Conservation (phyloP, 169 alveolate species). For the Perkinsus olseni region DNA sequence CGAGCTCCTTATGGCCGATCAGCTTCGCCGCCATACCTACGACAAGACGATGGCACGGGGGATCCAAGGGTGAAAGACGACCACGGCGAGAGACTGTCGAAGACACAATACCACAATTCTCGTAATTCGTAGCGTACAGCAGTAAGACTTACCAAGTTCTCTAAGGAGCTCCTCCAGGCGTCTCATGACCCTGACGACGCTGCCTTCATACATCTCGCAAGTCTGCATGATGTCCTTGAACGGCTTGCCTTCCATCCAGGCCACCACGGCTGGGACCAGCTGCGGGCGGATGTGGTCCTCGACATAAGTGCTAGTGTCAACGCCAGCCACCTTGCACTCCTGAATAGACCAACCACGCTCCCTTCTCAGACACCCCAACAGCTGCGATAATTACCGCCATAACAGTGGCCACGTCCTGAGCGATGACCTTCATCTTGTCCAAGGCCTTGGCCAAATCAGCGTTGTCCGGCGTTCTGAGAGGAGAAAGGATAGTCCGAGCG, state of each 20-base stretch:
- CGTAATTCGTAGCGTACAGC: too few species aligned
- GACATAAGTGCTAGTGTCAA: not conserved
- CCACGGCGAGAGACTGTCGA: too few species aligned
- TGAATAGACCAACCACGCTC: not conserved
- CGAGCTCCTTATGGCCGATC: slow-evolving; percentile 89
- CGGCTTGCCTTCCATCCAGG: slow-evolving; percentile 93
- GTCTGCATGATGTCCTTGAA: slow-evolving; percentile 83
- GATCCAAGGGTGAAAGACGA: too few species aligned
- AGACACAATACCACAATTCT: too few species aligned
- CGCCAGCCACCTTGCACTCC: not conserved
- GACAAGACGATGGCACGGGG: too few species aligned
- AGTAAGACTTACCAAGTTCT: too few species aligned
- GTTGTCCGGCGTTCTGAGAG: not conserved
- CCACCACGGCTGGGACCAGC: slow-evolving; percentile 25
- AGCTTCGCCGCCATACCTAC: slow-evolving; percentile 78
- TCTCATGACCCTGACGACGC: slow-evolving; percentile 84
- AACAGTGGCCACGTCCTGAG: slow-evolving; percentile 51
- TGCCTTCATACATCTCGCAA: slow-evolving; percentile 93
- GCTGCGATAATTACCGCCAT: slow-evolving; percentile 32
- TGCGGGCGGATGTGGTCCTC: not conserved
- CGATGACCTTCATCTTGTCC: slow-evolving; percentile 41
- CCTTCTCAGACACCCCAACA: slow-evolving; percentile 7
- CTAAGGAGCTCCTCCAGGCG: slow-evolving; percentile 71
- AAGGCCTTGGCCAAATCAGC: slow-evolving; percentile 27
- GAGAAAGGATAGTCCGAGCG: not conserved